Base-by-base conservation (phyloP, 306 rosid genomes). In the Clitoria ternatea region DNA sequence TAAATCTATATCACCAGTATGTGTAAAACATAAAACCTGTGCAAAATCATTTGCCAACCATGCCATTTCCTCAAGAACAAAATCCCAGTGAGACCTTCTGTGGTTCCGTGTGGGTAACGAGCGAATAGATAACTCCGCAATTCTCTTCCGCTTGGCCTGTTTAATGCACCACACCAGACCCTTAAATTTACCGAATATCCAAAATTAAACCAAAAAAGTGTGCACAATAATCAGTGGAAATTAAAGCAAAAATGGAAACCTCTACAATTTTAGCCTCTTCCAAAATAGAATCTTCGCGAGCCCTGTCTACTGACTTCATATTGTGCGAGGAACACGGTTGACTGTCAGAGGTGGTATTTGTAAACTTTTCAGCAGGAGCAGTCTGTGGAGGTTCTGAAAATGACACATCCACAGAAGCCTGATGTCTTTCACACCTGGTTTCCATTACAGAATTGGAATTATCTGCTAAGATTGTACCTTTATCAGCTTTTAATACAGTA, bases 21-120 rank as follows among this genome's bases (percentile, higher is more conserved):
- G 49, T 61, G 26, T 36, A 74, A 23, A 71, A 79, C 69, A 60
- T 65, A 69, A 56, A 66, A 81, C 97, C 96, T 91, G 97, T 0
- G 86, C 87, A 91, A 91, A 88, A 91, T 91, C 97, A 79, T 91
- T 91, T 43, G 97, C 96, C 88, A 91, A 54, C 97, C 97, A 91
- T 19, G 84, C 80, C 92, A 91, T 85, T 82, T 91, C 97, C 79
- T 88, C 97, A 24, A 91, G 90, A 55, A 91, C 91, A 76, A 85
- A 91, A 78, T 83, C 91, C 97, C 97, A 91, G 22, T 83, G 96
- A 64, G 92, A 83, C 79, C 77, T 85, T 19, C 66, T 69, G 8
- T 66, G 76, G 72, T 36, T 65, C 67, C 83, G 87, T 19, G 37
- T 22, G 15, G 84, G 83, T 52, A 72, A 77, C 24, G 85, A 50